Percentiles rank a stretch among this genome's conserved stretches.
These are phyloP conservation scores for Umbelopsis sp. DNA, from an alignment of 192 early-diverging fungal species.

Conservation along the genomic window DNA sequence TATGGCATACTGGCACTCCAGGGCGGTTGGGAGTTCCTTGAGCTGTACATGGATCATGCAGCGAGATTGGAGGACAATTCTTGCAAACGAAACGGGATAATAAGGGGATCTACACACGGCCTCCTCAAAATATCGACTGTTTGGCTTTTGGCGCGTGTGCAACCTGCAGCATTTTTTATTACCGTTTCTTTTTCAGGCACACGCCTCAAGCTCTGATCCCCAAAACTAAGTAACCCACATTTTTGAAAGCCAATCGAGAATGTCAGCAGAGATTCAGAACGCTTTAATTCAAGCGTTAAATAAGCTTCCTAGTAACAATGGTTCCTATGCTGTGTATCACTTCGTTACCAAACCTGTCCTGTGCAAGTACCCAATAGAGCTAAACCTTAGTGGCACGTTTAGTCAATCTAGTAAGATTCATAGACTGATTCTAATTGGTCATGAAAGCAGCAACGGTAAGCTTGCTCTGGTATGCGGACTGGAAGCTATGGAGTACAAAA, in stretches of 20 bases:
- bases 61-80: background rate
- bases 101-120: slow-evolving; percentile 14
- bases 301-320: background rate
- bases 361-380: slow-evolving; percentile 19
- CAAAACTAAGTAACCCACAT: background rate
- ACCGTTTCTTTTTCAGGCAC: slow-evolving; percentile 19
- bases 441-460: background rate
- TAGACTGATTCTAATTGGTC: background rate
- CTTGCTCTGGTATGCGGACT: slow-evolving; percentile 29
- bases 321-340: background rate
- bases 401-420: slow-evolving; percentile 18
- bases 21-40: slow-evolving; percentile 2
- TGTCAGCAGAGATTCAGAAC: background rate
- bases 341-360: slow-evolving; percentile 1
- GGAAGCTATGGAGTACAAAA: slow-evolving; percentile 28
- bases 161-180: slow-evolving; percentile 8
- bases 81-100: slow-evolving; percentile 1
- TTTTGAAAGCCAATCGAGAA: background rate
- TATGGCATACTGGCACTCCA: slow-evolving; percentile 3
- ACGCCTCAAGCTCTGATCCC: slow-evolving; percentile 11
- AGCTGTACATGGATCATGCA: slow-evolving; percentile 19
- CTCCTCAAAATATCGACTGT: slow-evolving; percentile 22
- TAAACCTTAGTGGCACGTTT: background rate
- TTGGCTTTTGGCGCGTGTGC: background rate
- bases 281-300: background rate